These are phyloP conservation scores for Chara braunii DNA, from an alignment of 139 green algal genomes.

Conservation along the genomic window DNA sequence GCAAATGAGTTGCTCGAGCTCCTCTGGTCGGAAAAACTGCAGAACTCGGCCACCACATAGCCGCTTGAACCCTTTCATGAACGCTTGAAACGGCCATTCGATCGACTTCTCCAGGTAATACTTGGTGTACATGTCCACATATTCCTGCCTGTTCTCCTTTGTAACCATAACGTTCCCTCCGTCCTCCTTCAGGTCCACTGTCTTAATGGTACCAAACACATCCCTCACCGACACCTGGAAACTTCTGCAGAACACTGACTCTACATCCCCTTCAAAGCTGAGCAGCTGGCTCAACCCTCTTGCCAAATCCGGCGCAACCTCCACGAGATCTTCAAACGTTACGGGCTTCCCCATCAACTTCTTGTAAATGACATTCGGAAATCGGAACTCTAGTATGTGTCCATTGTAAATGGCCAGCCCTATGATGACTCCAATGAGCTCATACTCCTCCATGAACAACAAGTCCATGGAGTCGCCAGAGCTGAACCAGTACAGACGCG, in stretches of 20 bases:
- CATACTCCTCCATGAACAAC: conserved; percentile 64
- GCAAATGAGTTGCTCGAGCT: conserved; percentile 75
- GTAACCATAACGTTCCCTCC: conserved; percentile 49
- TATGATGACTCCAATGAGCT: conserved; percentile 77
- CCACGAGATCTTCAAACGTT: conserved; percentile 40
- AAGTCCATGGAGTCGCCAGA: conserved; percentile 8
- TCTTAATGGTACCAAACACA: conserved; percentile 8
- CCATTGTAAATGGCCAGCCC: conserved; percentile 88
- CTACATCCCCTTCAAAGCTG: conserved; percentile 31
- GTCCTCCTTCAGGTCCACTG: conserved; percentile 21
- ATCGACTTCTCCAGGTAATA: conserved; percentile 50
- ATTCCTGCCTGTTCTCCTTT: conserved; percentile 53
- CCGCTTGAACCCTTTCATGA: conserved; percentile 48
- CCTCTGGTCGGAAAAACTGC: conserved; percentile 54
- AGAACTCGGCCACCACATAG: conserved; percentile 41
- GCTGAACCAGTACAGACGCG: conserved; percentile 47
- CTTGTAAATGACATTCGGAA: conserved; percentile 74
- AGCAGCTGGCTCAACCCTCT: conserved; percentile 38
- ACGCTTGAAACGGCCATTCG: conserved; percentile 61
- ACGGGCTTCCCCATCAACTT: conserved; percentile 57
- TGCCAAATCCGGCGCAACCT: conserved; percentile 25
- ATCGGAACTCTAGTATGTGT: conserved; percentile 74
- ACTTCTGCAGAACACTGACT: conserved; percentile 1
- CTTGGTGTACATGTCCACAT: conserved; percentile 56
- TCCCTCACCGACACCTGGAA: conserved; percentile 13